Conservation (phyloP, 495 filamentous ascomycete species). For the Aspergillus egyptiacus region DNA sequence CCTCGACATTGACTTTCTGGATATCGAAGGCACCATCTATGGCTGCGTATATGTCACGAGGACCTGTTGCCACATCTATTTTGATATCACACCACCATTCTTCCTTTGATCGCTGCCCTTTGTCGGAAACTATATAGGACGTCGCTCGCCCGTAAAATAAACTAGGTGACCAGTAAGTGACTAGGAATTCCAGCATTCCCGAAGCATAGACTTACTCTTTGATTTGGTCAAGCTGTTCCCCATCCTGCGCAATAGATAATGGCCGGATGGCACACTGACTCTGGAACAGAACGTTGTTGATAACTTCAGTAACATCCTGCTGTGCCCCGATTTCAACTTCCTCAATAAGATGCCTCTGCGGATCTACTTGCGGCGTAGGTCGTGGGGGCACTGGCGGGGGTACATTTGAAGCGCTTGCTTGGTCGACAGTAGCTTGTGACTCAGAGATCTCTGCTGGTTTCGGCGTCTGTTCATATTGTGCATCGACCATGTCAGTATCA, state of each 20-base stretch:
- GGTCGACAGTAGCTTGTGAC: background rate
- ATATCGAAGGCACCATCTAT: constrained; percentile 79
- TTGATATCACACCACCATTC: constrained; percentile 58
- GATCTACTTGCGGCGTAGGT: constrained; percentile 29
- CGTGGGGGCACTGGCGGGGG: constrained; percentile 47
- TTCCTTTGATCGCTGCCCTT: constrained; percentile 43
- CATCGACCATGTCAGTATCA: constrained; percentile 16
- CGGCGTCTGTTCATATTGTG: constrained; percentile 10
- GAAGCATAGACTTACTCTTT: constrained; percentile 48
- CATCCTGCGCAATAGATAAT: constrained; percentile 49
- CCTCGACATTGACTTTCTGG: constrained; percentile 62
- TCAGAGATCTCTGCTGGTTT: constrained; percentile 8
- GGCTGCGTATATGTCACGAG: constrained; percentile 70
- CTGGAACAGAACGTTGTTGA: constrained; percentile 83
- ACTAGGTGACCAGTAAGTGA: constrained; percentile 24
- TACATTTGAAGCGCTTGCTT: constrained; percentile 20
- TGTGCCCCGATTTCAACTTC: constrained; percentile 60
- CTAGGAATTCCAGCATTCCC: background rate
- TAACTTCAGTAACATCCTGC: constrained; percentile 94
- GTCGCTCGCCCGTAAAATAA: constrained; percentile 56
- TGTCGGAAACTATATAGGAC: constrained; percentile 45
- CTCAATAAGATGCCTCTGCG: constrained; percentile 39
- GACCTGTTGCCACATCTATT: constrained; percentile 55
- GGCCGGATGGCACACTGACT: constrained; percentile 82
- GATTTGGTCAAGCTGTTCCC: constrained; percentile 74